phyloP scores from a whole-genome alignment of 495 filamentous ascomycete species.

The Podospora comata region DNA sequence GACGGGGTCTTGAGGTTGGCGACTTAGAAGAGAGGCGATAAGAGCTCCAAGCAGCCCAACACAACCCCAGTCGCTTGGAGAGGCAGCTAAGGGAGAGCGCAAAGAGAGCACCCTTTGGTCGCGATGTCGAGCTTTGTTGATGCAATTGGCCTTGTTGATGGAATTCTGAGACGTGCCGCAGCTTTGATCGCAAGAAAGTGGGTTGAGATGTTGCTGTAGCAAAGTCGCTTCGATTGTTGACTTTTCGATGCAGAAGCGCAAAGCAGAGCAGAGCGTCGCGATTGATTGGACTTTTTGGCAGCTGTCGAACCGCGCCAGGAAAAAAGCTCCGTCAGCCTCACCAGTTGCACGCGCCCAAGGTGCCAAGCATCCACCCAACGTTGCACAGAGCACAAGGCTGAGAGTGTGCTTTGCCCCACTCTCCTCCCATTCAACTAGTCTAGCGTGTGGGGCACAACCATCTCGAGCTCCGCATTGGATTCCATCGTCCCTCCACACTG shows the following conservation, averaged over 20 bases:
- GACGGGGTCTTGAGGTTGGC: neutral
- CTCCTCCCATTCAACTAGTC: neutral
- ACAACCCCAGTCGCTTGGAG: neutral
- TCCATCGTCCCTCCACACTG: neutral
- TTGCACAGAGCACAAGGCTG: constrained; percentile 16
- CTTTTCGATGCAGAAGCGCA: constrained; percentile 8
- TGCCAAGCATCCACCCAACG: neutral
- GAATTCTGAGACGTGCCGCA: neutral
- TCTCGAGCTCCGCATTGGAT: neutral
- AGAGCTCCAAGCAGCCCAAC: constrained; percentile 1
- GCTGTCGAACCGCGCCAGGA: constrained; percentile 27
- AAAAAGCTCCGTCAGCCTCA: constrained; percentile 25
- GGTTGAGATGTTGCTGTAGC: neutral
- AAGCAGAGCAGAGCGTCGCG: neutral
- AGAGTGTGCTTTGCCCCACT: constrained; percentile 9
- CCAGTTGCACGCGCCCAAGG: neutral
- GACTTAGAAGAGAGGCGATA: constrained; percentile 1
- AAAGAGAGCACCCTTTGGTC: neutral
- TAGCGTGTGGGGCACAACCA: neutral
- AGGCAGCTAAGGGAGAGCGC: constrained; percentile 8
- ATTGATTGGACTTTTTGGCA: constrained; percentile 24
- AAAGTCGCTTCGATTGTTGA: neutral
- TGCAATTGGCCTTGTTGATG: constrained; percentile 8
- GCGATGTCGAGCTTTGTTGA: neutral
- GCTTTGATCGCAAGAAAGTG: neutral